A percentile compares a stretch with the other conserved stretches of the same genome.
These are phyloP conservation scores for Sugiyamaella xylanicola DNA, from an alignment of 1,139 yeast genomes.

Conservation along the genomic window DNA sequence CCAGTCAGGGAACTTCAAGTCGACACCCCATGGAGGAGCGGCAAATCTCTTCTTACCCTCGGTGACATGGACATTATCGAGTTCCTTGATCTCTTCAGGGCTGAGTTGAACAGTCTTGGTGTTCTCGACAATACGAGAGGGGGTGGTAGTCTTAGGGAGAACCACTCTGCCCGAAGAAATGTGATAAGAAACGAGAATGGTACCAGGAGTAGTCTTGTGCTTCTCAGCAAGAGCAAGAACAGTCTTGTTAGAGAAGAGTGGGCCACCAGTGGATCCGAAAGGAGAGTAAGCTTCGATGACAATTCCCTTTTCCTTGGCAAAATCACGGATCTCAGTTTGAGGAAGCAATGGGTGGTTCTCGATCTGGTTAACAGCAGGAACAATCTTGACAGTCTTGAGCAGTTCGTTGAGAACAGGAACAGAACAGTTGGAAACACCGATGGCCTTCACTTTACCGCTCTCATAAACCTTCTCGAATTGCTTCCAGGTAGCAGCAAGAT, in stretches of 20 bases:
- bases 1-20: slow-evolving; percentile 40
- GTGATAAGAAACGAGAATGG: slow-evolving; percentile 71
- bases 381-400: slow-evolving; percentile 53
- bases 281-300: slow-evolving; percentile 78
- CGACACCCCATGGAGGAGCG: slow-evolving; percentile 44
- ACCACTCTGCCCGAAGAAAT: slow-evolving; percentile 68
- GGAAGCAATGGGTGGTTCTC: slow-evolving; percentile 78
- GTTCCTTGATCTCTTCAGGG: slow-evolving; percentile 55
- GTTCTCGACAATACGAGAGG: slow-evolving; percentile 62
- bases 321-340: slow-evolving; percentile 63
- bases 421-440: slow-evolving; percentile 82
- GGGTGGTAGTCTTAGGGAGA: slow-evolving; percentile 70
- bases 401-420: slow-evolving; percentile 55
- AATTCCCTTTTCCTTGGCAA: slow-evolving; percentile 56
- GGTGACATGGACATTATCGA: slow-evolving; percentile 50
- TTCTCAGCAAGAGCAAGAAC: slow-evolving; percentile 57
- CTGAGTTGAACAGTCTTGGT: slow-evolving; percentile 53
- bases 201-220: slow-evolving; percentile 59
- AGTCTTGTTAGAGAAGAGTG: slow-evolving; percentile 55
- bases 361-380: slow-evolving; percentile 74
- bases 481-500: slow-evolving; percentile 68
- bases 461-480: slow-evolving; percentile 60
- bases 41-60: slow-evolving; percentile 56
- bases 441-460: slow-evolving; percentile 63
- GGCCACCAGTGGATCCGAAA: slow-evolving; percentile 70